Percentiles rank a stretch among this genome's conserved stretches.
These are phyloP conservation scores for Leccinum incarnatum DNA, from an alignment of 768 basidiomycete genomes.

Conservation along the genomic window DNA sequence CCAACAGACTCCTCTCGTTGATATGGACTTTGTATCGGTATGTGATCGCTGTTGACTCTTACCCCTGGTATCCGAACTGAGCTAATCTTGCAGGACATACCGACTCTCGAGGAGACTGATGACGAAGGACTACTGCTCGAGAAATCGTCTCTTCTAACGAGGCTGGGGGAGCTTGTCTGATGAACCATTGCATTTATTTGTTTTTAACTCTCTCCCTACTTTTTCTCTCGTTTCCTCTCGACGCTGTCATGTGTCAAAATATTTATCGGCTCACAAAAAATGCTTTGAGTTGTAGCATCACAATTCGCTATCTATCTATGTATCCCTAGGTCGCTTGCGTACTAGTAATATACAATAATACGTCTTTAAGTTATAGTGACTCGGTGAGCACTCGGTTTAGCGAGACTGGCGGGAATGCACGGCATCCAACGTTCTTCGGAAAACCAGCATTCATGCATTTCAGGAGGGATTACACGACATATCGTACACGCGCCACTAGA, in stretches of 20 bases:
- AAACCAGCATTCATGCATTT: neutral
- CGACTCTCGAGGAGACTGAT: conserved; percentile 68
- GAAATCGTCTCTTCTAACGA: conserved; percentile 4
- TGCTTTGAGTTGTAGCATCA: neutral
- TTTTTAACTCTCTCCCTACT: neutral
- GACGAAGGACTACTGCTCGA: conserved; percentile 17
- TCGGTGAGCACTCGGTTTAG: too few relatives aligned
- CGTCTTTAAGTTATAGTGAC: too few relatives aligned
- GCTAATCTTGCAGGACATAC: conserved; percentile 49
- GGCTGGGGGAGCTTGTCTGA: conserved; percentile 10
- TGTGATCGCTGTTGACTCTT: conserved; percentile 12
- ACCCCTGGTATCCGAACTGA: neutral
- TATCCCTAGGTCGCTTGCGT: too few relatives aligned
- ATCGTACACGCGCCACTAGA: neutral
- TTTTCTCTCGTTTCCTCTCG: neutral
- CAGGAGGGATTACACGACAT: neutral
- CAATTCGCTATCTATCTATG: too few relatives aligned
- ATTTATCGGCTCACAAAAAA: neutral
- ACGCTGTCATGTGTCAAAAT: neutral
- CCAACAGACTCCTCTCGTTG: conserved; percentile 24
- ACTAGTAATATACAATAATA: too few relatives aligned
- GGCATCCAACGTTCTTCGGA: neutral
- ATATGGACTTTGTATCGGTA: conserved; percentile 74
- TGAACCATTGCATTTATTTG: neutral
- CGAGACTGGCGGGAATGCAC: too few relatives aligned